Evolutionary conservation across 192 early-diverging fungal genomes (phyloP).

Genomic region (Umbelopsis vinacea): DNA sequence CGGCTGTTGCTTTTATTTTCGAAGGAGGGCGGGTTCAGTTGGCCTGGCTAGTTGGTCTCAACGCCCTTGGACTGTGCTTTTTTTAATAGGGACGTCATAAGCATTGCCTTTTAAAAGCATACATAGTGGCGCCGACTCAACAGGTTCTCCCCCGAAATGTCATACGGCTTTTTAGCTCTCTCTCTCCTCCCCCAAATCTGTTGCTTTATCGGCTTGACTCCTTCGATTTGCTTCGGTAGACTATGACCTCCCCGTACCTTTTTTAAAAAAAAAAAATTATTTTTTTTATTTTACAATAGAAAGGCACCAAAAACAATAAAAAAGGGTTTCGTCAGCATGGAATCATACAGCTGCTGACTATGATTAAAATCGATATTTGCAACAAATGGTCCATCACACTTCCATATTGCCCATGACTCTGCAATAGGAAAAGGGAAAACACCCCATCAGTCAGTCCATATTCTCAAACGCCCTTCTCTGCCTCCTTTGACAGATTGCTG

Average conservation of each 20-base stretch:
- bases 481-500: not conserved
- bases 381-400: conserved; percentile 9
- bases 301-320: not conserved
- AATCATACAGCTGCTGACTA: not conserved
- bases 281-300: conserved; percentile 16
- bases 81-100: conserved; percentile 13
- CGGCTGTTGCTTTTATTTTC: not conserved
- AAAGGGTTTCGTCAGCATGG: not conserved
- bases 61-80: conserved; percentile 17
- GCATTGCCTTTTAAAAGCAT: not conserved
- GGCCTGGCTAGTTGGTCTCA: no score
- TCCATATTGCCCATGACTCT: conserved; percentile 69
- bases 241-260: not conserved
- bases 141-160: not conserved
- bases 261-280: not conserved
- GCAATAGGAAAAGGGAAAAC: conserved; percentile 12
- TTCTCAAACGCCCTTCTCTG: conserved; percentile 26
- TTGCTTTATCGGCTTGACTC: not conserved
- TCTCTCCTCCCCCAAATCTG: not conserved
- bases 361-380: not conserved
- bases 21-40: not conserved
- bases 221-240: conserved; percentile 10
- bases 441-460: conserved; percentile 8
- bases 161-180: not conserved
- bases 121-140: not conserved